Base-by-base conservation (phyloP, 2,329 filamentous ascomycete genomes). In the Trichoderma endophyticum region DNA sequence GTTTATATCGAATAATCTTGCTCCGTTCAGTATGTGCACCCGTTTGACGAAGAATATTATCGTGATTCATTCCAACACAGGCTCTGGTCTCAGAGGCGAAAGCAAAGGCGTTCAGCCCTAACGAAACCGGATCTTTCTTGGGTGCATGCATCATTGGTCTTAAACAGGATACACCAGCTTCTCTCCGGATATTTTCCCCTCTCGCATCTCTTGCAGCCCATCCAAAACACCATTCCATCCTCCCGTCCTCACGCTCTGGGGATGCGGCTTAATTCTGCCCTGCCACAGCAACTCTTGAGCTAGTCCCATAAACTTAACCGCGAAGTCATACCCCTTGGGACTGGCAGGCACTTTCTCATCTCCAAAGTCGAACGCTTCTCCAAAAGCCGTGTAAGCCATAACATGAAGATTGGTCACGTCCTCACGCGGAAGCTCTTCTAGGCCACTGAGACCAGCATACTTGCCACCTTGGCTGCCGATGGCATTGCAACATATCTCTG, bases 151-250 rank as follows among this genome's bases (percentile, higher is more conserved):
- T 24, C 39, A 1, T 57, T 8, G 14, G 4, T 24, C 3, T 70
- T 28, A 62, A n/a, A 62, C 43, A 4, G 67, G 67, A 74, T 84
- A 85, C 1, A 86, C 84, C 64, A 86, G 76, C 79, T 86, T 86
- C 24, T 80, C 79, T 8, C 80, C 84, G 68, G 82, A 84, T 30
- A 85, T 78, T 75, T 79, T 77, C 0, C 77, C 78, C 5, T 78
- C 74, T 59, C 74, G 75, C 71, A 82, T 70, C 70, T 80, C 77
- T 18, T 80, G 75, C n/a, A 83, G 57, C 2, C 81, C 81, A 12
- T 74, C 71, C 21, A 83, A 43, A n/a, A 83, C 77, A 21, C 65
- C 71, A 11, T 18, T 51, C 43, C 67, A 70, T n/a, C 71, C 66
- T 8, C 70, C 70, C 4, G 77, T 77, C 8, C 76, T 74, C 8